Base-by-base conservation (phyloP, 768 basidiomycete genomes). In the Pilatotrama ljubarskyi region DNA sequence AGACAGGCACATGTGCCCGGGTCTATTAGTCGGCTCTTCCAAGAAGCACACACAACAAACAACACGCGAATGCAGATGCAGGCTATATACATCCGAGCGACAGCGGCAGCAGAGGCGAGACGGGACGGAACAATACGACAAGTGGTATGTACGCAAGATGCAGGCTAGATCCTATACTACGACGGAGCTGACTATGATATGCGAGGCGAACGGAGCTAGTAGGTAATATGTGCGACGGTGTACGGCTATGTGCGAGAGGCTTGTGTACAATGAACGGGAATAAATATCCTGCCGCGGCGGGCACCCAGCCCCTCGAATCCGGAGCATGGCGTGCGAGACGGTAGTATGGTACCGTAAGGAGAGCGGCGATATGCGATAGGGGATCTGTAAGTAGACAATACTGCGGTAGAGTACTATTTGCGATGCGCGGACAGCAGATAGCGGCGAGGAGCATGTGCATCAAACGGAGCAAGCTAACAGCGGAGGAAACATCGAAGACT, bases 41-140 rank as follows among this genome's bases (percentile, higher is more conserved):
- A 32, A 29, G 17, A 55, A 44, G 36, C 43, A 51, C 49, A 52
- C 17, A 32, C 29, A 32, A 42, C 56, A 48, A 60, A 43, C 58
- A 53, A 55, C 52, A 55, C 5, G 26, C 44, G 49, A 29, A 49
- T 48, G 51, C 44, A 54, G 42, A 49, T 48, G 51, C 52, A 26
- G 60, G 49, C 51, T 51, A 62, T 62, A 51, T 62, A 62, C 55
- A 62, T 18, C 50, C 41, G 20, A 14, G 43, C 54, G 35, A 24
- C 20, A 15, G 53, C 22, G 37, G 50, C 5, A 25, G 18, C 3
- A 14, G 20, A 24, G 24, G 41, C 40, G 22, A 41, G 15, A 18
- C 38, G 29, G 22, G 11, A 26, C 32, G 43, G 5, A 15, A 14
- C 15, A 25, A 32, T 42, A 37, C 55, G 46, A 32, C 29, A 32